phyloP scores from a whole-genome alignment of 2,329 filamentous ascomycete species.

The Colletotrichum higginsianum region DNA sequence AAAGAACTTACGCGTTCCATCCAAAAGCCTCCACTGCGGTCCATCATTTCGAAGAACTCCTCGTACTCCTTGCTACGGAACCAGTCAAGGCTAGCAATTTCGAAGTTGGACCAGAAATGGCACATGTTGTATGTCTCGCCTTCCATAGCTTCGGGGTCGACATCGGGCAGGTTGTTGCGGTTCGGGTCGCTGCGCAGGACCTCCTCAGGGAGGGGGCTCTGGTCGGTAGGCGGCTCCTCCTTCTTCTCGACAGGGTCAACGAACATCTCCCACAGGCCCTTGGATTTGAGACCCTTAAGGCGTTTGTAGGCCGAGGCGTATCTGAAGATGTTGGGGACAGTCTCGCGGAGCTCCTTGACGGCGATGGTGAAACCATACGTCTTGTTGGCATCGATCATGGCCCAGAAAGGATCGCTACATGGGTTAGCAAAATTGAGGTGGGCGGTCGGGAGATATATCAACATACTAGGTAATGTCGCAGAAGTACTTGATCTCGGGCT shows the following conservation, averaged over 20 bases:
- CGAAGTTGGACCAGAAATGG: conserved; percentile 99
- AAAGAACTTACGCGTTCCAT: conserved; percentile 86
- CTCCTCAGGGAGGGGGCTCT: conserved; percentile 83
- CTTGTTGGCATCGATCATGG: conserved; percentile 96
- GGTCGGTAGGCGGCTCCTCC: conserved; percentile 70
- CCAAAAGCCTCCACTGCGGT: conserved; percentile 98
- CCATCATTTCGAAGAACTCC: conserved; percentile 99
- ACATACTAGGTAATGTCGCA: conserved; percentile 97
- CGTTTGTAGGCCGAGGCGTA: conserved; percentile 99
- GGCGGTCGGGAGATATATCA: too few relatives aligned
- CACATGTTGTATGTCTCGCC: conserved; percentile 99
- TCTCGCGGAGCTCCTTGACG: conserved; percentile 97
- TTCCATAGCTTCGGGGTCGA: conserved; percentile 95
- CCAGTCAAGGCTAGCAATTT: conserved; percentile 94
- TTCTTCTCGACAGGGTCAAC: conserved; percentile 81
- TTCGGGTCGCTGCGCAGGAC: conserved; percentile 83
- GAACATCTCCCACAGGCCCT: conserved; percentile 99
- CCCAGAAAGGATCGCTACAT: conserved; percentile 88
- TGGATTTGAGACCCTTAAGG: conserved; percentile 88
- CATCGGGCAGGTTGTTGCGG: conserved; percentile 79
- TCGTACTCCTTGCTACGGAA: conserved; percentile 98
- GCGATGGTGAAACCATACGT: conserved; percentile 99
- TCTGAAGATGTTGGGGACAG: conserved; percentile 97
- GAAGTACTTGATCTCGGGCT: conserved; percentile 99
- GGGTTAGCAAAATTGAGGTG: conserved; percentile 28